Evolutionary conservation across 2,329 filamentous ascomycete genomes (phyloP).

Genomic region (Colletotrichum trifolii): DNA sequence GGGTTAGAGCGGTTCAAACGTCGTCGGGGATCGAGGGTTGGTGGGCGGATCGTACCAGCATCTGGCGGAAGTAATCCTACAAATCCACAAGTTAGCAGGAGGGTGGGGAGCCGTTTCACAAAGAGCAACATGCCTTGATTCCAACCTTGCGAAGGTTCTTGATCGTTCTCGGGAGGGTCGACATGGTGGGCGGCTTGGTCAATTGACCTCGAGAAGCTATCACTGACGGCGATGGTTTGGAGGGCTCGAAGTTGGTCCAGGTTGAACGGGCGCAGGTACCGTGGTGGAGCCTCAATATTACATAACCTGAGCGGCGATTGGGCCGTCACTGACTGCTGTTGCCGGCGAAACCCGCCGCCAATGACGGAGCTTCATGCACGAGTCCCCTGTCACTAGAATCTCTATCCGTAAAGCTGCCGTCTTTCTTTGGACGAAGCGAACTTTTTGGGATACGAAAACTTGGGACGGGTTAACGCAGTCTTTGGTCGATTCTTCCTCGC

Average conservation of each 20-base stretch:
- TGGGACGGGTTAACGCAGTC: neutral
- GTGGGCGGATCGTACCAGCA: constrained; percentile 77
- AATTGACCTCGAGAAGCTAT: constrained; percentile 43
- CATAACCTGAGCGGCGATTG: constrained; percentile 31
- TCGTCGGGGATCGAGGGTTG: constrained; percentile 36
- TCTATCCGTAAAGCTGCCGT: constrained; percentile 19
- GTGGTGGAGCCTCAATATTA: constrained; percentile 24
- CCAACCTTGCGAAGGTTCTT: constrained; percentile 89
- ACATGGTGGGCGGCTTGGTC: constrained; percentile 73
- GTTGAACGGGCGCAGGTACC: constrained; percentile 29
- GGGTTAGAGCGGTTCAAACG: constrained; percentile 36
- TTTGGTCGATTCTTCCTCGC: constrained; percentile 19
- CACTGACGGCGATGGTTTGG: constrained; percentile 28
- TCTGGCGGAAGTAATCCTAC: constrained; percentile 90
- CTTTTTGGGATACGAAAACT: neutral
- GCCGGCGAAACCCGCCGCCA: constrained; percentile 32
- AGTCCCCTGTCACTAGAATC: constrained; percentile 19
- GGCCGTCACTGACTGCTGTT: constrained; percentile 16
- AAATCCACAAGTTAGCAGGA: constrained; percentile 21
- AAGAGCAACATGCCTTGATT: constrained; percentile 73
- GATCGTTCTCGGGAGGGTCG: constrained; percentile 87
- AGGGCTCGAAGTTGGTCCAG: constrained; percentile 33
- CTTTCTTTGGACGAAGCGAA: constrained; percentile 9
- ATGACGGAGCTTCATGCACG: constrained; percentile 37
- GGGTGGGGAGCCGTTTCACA: constrained; percentile 13